phyloP scores from a whole-genome alignment of 371 early-diverging fungal species.

The Dichotomocladium elegans region DNA sequence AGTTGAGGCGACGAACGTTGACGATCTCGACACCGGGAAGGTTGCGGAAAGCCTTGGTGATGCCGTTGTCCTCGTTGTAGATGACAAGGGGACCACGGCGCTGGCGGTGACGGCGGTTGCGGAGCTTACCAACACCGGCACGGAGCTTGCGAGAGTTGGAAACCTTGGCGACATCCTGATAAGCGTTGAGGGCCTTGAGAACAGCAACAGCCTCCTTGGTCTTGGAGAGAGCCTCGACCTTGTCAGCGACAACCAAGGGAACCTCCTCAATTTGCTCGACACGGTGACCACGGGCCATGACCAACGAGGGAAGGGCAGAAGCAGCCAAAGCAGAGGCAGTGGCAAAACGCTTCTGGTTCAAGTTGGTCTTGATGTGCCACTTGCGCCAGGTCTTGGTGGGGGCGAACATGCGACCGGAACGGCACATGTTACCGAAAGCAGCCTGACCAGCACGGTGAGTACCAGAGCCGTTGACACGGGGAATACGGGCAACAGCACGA shows the following conservation, averaged over 20 bases:
- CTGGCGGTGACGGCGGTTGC: slow-evolving; percentile 98
- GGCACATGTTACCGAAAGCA: slow-evolving; percentile 99
- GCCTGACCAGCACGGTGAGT: slow-evolving; percentile 99
- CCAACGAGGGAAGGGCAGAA: slow-evolving; percentile 93
- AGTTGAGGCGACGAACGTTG: slow-evolving; percentile 91
- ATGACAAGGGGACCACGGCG: slow-evolving; percentile 98
- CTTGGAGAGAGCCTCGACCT: slow-evolving; percentile 83
- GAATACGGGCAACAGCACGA: slow-evolving; percentile 99
- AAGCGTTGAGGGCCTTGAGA: slow-evolving; percentile 92
- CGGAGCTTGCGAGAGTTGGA: slow-evolving; percentile 96
- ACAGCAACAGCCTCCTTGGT: slow-evolving; percentile 96
- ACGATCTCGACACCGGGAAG: slow-evolving; percentile 98
- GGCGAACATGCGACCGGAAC: slow-evolving; percentile 99
- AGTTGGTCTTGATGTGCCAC: slow-evolving; percentile 99
- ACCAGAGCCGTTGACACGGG: slow-evolving; percentile 98
- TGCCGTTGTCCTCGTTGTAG: slow-evolving; percentile 93
- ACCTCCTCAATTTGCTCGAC: slow-evolving; percentile 94
- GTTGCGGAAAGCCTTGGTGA: slow-evolving; percentile 98
- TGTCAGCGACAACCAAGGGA: slow-evolving; percentile 93
- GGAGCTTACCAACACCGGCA: slow-evolving; percentile 98
- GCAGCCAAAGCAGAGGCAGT: slow-evolving; percentile 98
- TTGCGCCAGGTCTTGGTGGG: slow-evolving; percentile 99
- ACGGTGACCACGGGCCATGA: slow-evolving; percentile 98
- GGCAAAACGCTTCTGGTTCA: slow-evolving; percentile 98
- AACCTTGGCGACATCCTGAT: slow-evolving; percentile 96